Evolutionary conservation across 2,329 filamentous ascomycete genomes (phyloP).

Genomic region (Pestalotiopsis sp.): DNA sequence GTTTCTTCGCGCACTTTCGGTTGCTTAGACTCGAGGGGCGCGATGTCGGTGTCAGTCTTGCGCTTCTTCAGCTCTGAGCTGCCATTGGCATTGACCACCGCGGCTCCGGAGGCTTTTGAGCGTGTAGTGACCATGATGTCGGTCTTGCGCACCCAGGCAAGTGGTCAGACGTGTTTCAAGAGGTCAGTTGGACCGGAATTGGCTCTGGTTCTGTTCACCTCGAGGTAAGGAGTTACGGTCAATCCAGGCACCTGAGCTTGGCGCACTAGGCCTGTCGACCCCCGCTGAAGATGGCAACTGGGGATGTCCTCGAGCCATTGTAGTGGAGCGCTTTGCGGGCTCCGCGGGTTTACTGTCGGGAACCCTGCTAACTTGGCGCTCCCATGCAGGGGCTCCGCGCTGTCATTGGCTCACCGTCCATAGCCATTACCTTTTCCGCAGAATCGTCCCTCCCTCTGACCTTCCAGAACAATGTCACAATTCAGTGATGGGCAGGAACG

Average conservation of each 20-base stretch:
- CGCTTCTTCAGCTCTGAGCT: slow-evolving; percentile 41
- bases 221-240: background rate
- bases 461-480: too few relatives aligned
- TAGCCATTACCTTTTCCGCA: too few relatives aligned
- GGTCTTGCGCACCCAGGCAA: background rate
- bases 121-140: slow-evolving; percentile 36
- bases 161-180: background rate
- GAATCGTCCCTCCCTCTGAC: too few relatives aligned
- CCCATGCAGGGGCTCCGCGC: too few relatives aligned
- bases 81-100: slow-evolving; percentile 15
- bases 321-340: background rate
- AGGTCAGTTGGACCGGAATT: background rate
- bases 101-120: slow-evolving; percentile 23
- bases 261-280: background rate
- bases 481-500: too few relatives aligned
- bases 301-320: background rate
- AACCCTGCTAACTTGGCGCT: background rate
- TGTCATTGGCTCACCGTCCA: too few relatives aligned
- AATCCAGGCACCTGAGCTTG: background rate
- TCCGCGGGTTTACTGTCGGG: background rate
- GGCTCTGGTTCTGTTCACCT: background rate
- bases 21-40: slow-evolving; percentile 40
- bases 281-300: background rate
- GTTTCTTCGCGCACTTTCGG: slow-evolving; percentile 62
- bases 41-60: slow-evolving; percentile 37